Base-by-base conservation (phyloP, 129 eudicot genomes). In the Pulicaria dysenterica region DNA sequence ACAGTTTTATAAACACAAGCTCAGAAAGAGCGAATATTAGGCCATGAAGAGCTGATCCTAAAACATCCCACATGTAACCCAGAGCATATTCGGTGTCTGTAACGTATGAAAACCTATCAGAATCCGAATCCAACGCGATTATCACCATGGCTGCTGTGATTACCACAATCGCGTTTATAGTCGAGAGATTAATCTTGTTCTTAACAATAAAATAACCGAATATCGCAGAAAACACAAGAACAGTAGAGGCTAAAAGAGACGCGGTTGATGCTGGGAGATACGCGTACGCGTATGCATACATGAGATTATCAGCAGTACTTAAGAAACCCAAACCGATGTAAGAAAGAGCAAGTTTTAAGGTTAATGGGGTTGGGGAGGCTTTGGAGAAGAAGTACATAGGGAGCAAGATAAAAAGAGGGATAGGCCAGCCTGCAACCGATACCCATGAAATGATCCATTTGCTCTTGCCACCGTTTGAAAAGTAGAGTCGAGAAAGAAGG, bases 361-460 rank as follows among this genome's bases (percentile, higher is more conserved):
- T 79, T 53, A 90, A 50, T 3, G 91, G 98, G 67, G 97, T 87
- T 7, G 98, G 96, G 53, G 63, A 62, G 45, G 83, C 75, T 67
- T 82, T 81, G n/a, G 83, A 66, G 56, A 90, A 19, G 58, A 90
- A 76, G 76, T 94, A 94, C 59, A 79, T 82, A 11, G 97, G 98
- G 61, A 94, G 66, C 50, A 94, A 69, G 68, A 85, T 74, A 4
- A 83, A 3, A 16, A 79, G 86, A 36, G 86, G 76, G 12, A 94
- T 47, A 17, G 98, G 97, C 98, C 98, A 94, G 38, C 97, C 98
- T 1, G 91, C 98, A 24, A 86, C 98, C 0, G 93, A 83, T 8
- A 84, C 91, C 97, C 97, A 94, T 11, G 97, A 90, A 38, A 77
- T 88, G 72, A 94, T 86, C 98, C 98, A 94, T 82, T 94, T 94